These are phyloP conservation scores for Podospora conica DNA, from an alignment of 495 filamentous ascomycete species.

Conservation along the genomic window DNA sequence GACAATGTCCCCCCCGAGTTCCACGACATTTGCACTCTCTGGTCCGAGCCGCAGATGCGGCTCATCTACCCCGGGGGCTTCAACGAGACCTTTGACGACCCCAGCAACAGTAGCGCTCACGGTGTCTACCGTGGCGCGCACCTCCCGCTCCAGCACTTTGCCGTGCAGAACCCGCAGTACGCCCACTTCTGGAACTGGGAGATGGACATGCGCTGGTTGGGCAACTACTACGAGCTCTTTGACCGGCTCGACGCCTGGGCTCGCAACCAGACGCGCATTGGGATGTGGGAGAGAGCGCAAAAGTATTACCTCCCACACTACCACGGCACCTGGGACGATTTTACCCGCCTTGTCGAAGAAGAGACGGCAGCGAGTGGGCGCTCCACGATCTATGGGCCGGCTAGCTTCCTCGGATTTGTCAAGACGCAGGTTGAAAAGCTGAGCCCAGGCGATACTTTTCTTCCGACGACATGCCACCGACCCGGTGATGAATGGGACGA, in stretches of 20 bases:
- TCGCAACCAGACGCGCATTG: constrained; percentile 69
- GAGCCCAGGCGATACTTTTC: constrained; percentile 48
- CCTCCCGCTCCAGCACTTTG: constrained; percentile 88
- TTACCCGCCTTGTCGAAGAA: constrained; percentile 48
- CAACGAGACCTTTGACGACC: constrained; percentile 58
- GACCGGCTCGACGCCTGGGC: constrained; percentile 69
- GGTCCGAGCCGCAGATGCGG: constrained; percentile 90
- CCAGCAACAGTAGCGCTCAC: constrained; percentile 59
- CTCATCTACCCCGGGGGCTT: constrained; percentile 73
- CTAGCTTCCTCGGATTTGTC: constrained; percentile 50
- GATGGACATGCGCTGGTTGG: constrained; percentile 89
- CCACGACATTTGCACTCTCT: constrained; percentile 75
- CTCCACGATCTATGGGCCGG: constrained; percentile 71
- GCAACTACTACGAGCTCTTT: constrained; percentile 92
- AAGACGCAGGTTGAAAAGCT: constrained; percentile 55
- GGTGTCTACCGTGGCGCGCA: constrained; percentile 87
- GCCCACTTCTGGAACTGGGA: constrained; percentile 98
- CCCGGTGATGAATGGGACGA: not conserved
- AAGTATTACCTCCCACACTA: constrained; percentile 85
- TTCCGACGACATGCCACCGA: constrained; percentile 45
- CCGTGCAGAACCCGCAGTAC: constrained; percentile 83
- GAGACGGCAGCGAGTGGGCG: constrained; percentile 51
- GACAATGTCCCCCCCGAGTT: constrained; percentile 83
- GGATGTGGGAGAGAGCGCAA: constrained; percentile 82
- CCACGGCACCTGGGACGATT: constrained; percentile 87